Evolutionary conservation across 345 rosid genomes (phyloP).

Genomic region (Raphanus raphanistrum): DNA sequence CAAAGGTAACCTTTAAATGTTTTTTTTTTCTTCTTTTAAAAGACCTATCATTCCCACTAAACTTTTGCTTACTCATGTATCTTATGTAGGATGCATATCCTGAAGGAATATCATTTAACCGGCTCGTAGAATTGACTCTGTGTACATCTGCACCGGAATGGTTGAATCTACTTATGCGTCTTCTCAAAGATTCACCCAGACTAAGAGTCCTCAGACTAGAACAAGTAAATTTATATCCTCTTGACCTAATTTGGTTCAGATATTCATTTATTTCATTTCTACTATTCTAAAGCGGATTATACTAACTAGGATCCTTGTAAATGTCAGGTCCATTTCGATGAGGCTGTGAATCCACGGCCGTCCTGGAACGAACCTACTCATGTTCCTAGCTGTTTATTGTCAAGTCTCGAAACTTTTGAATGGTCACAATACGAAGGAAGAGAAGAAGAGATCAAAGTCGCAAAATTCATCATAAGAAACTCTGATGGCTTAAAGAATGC

Average conservation of each 20-base stretch:
- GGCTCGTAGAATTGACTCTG: not conserved
- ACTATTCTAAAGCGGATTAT: not conserved
- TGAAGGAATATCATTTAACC: not conserved
- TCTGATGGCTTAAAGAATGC: conserved; percentile 1
- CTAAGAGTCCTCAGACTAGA: not conserved
- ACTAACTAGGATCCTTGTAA: not conserved
- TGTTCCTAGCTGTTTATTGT: not conserved
- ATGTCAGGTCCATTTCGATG: not conserved
- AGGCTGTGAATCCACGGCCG: not conserved
- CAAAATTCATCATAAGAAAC: not conserved
- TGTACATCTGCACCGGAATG: not conserved
- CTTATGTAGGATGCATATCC: not conserved
- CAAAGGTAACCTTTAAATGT: not conserved
- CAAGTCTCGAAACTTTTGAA: conserved; percentile 6
- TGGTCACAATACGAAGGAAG: not conserved
- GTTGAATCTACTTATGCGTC: conserved; percentile 3
- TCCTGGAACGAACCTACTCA: not conserved
- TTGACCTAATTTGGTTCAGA: not conserved
- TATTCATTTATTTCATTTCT: not conserved
- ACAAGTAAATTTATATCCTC: not conserved
- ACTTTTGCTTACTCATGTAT: not conserved
- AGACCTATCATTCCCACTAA: not conserved
- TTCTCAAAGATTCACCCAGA: conserved; percentile 9
- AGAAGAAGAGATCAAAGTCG: conserved; percentile 4
- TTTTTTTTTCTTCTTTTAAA: no score